Evolutionary conservation across 257 asterid species (phyloP), one percentile per base, ranked within the genome.

Genomic region (Misopates orontium): DNA sequence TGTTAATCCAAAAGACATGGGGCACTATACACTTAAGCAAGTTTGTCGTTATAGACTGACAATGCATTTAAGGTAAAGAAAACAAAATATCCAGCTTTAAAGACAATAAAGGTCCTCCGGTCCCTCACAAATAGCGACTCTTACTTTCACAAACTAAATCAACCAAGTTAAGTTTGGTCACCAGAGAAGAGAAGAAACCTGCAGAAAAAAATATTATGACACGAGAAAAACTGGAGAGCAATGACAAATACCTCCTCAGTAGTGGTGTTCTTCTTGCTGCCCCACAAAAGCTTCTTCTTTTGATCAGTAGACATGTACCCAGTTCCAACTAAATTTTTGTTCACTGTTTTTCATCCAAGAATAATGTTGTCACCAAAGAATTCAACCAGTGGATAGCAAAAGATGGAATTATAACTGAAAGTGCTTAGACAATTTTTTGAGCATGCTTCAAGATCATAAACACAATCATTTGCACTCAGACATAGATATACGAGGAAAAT

Each of bases 201-300:
- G 32, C 40, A 11, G 18, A 15, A 22, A 58, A 21, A 69, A 20
- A 70, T 28, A 55, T 47, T 48, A 25, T 4, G 62, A 56, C 18
- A 21, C 24, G 13, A 28, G 25, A 2, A n/a, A 18, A 16, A 71
- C 8, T 53, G 32, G 31, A 56, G 21, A 69, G 66, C 47, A 58
- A 70, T 31, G 52, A 53, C 55, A 64, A 52, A 61, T 93, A 93
- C 99, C 96, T 94, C 96, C 70, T 86, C 99, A 23, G 82, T 56
- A 59, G 82, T 64, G 19, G 87, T 77, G 69, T 54, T 84, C 83
- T 93, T 93, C 81, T 94, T 94, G 84, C 60, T 94, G 62, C 98
- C 99, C 99, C 99, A 94, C 71, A 94, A 69, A 57, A 94, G 93
- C 88, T 94, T 90, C 87, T 94, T 94, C 95, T 94, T 94, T 77